Percentiles rank a stretch among this genome's conserved stretches.
Evolutionary conservation across 768 basidiomycete genomes (phyloP).

Genomic region (Omphalotus guepiniiformis): DNA sequence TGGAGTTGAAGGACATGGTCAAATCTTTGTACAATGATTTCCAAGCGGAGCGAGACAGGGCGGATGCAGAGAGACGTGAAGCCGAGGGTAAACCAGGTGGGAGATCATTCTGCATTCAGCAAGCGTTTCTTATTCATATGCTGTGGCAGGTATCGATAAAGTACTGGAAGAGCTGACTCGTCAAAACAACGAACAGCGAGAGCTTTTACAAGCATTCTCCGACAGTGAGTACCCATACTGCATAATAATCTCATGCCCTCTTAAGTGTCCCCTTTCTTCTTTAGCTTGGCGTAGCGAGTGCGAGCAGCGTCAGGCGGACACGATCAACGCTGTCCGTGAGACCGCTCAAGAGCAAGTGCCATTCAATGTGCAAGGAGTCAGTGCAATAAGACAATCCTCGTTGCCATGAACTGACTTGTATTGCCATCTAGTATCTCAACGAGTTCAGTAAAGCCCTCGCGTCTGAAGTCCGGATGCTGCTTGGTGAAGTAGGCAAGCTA

Average conservation of each 20-base stretch:
- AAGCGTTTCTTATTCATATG: slow-evolving; percentile 3
- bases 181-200: slow-evolving; percentile 58
- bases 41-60: slow-evolving; percentile 43
- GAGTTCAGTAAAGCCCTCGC: slow-evolving; percentile 85
- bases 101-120: slow-evolving; percentile 14
- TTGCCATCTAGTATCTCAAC: slow-evolving; percentile 53
- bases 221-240: slow-evolving; percentile 41
- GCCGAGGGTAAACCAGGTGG: slow-evolving; percentile 55
- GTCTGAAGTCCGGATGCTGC: slow-evolving; percentile 70
- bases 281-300: slow-evolving; percentile 68
- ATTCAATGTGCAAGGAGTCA: slow-evolving; percentile 79
- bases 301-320: slow-evolving; percentile 60
- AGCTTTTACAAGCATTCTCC: slow-evolving; percentile 49
- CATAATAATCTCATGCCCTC: neutral
- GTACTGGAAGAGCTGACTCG: slow-evolving; percentile 54
- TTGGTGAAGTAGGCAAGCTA: slow-evolving; percentile 77
- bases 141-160: slow-evolving; percentile 48
- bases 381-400: too few species aligned
- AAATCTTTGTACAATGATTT: slow-evolving; percentile 53
- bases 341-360: slow-evolving; percentile 76
- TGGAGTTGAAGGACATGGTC: slow-evolving; percentile 59
- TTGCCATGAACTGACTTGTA: neutral
- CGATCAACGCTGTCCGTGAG: slow-evolving; percentile 59
- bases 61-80: slow-evolving; percentile 49
- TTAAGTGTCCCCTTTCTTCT: slow-evolving; percentile 13